Evolutionary conservation across 139 green algal genomes (phyloP).

Genomic region (Chlorella sp.): DNA sequence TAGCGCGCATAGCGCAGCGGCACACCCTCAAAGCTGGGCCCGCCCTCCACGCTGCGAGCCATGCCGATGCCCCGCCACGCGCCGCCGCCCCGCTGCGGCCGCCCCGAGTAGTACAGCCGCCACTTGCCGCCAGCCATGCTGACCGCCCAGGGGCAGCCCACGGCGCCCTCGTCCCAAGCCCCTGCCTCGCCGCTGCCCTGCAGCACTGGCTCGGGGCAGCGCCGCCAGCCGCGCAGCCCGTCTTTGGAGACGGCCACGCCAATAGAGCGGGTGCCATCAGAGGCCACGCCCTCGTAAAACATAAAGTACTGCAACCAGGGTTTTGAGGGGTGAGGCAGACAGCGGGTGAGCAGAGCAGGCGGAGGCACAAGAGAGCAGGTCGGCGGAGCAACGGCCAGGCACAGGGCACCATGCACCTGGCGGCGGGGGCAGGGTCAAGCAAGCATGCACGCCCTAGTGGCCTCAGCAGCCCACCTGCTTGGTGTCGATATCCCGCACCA

Average conservation of each 20-base stretch:
- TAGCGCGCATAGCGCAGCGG: constrained; percentile 37
- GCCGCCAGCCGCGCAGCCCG: constrained; percentile 68
- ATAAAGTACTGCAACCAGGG: constrained; percentile 82
- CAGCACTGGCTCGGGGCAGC: constrained; percentile 42
- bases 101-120: constrained; percentile 86
- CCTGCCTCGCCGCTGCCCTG: constrained; percentile 18
- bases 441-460: no score
- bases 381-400: no score
- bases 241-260: constrained; percentile 80
- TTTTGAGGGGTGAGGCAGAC: no score
- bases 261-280: constrained; percentile 70
- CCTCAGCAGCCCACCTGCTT: constrained; percentile 1
- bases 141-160: constrained; percentile 54
- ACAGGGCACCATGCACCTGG: no score
- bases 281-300: constrained; percentile 90
- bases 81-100: constrained; percentile 4
- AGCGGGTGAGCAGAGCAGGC: no score
- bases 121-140: constrained; percentile 47
- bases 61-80: constrained; percentile 64
- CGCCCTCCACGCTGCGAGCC: constrained; percentile 49
- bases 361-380: no score
- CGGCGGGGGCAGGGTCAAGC: no score
- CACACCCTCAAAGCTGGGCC: constrained; percentile 35
- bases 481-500: constrained; percentile 78
- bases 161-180: constrained; percentile 78